Conservation (phyloP, 805 yeast species). For the Candida vaughaniae region DNA sequence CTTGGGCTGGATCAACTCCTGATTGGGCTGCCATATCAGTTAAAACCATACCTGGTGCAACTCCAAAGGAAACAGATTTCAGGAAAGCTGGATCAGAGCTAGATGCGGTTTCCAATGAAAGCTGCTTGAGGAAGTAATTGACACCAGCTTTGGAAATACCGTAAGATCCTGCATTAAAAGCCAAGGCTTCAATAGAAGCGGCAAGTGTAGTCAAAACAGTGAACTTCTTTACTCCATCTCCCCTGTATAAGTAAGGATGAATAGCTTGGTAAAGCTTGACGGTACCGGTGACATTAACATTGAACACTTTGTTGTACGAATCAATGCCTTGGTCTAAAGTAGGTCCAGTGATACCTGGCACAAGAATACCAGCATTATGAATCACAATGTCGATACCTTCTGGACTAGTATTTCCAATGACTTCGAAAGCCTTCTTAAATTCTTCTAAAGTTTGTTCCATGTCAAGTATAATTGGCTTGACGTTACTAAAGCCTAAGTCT, state of each 20-base stretch:
- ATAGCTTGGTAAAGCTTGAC: conserved; percentile 21
- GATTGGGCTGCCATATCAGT: conserved; percentile 26
- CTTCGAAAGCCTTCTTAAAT: conserved; percentile 9
- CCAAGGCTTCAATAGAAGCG: conserved; percentile 19
- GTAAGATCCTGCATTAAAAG: conserved; percentile 20
- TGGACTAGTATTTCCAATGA: conserved; percentile 19
- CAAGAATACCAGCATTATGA: conserved; percentile 9
- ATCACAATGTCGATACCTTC: conserved; percentile 21
- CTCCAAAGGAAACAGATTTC: conserved; percentile 16
- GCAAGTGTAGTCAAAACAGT: conserved; percentile 23
- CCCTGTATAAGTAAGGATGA: conserved; percentile 24
- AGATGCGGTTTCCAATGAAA: conserved; percentile 60
- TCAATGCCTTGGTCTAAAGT: conserved; percentile 2
- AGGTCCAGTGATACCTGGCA: not conserved
- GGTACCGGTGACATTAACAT: conserved; percentile 9
- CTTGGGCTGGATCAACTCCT: conserved; percentile 19
- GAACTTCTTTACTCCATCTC: conserved; percentile 18
- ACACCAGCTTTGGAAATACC: conserved; percentile 43
- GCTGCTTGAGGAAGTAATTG: conserved; percentile 73
- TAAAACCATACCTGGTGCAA: conserved; percentile 25
- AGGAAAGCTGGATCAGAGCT: conserved; percentile 19
- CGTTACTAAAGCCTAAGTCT: conserved; percentile 2
- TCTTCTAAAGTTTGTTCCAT: conserved; percentile 2
- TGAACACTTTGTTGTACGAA: conserved; percentile 6
- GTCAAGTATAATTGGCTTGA: conserved; percentile 9